These are phyloP conservation scores for Angomonas desouzai DNA, from an alignment of 208 protist genomes.

Conservation along the genomic window DNA sequence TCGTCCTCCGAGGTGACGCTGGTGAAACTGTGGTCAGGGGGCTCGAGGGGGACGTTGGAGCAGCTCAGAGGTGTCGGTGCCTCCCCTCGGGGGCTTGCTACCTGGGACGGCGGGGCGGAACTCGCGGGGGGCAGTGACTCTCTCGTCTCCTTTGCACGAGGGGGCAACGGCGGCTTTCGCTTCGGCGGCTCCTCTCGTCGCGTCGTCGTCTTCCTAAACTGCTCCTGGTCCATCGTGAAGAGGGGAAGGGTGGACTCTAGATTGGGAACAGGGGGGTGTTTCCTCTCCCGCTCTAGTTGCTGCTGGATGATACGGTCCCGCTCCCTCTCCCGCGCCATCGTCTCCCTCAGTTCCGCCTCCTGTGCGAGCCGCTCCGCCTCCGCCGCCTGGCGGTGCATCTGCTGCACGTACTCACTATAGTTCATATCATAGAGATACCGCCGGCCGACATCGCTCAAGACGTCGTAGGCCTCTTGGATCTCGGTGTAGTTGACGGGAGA, in stretches of 20 bases:
- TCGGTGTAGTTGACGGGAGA: slow-evolving; percentile 43
- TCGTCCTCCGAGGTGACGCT: not conserved
- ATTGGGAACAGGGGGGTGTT: slow-evolving; percentile 2
- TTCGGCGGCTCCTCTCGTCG: not conserved
- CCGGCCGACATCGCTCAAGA: slow-evolving; percentile 78
- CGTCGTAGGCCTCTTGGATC: slow-evolving; percentile 85
- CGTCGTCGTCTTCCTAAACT: not conserved
- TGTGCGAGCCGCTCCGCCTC: slow-evolving; percentile 15
- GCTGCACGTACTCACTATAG: slow-evolving; percentile 43
- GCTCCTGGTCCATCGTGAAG: slow-evolving; percentile 6
- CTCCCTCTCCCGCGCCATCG: slow-evolving; percentile 17
- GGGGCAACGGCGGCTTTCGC: not conserved
- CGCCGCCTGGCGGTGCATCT: slow-evolving; percentile 14
- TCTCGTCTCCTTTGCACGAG: not conserved
- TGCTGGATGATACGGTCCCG: slow-evolving; percentile 14
- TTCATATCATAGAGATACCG: slow-evolving; percentile 86
- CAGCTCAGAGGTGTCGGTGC: not conserved
- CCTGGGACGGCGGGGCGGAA: not conserved
- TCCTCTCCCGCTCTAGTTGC: slow-evolving; percentile 19
- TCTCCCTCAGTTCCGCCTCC: slow-evolving; percentile 18
- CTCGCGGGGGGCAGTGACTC: not conserved
- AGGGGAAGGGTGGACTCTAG: slow-evolving; percentile 2
- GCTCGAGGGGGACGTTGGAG: not conserved
- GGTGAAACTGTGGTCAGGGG: not conserved
- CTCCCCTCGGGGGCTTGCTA: not conserved